Conservation (phyloP, 257 asterid species). For the Nicotiana benthamiana region DNA sequence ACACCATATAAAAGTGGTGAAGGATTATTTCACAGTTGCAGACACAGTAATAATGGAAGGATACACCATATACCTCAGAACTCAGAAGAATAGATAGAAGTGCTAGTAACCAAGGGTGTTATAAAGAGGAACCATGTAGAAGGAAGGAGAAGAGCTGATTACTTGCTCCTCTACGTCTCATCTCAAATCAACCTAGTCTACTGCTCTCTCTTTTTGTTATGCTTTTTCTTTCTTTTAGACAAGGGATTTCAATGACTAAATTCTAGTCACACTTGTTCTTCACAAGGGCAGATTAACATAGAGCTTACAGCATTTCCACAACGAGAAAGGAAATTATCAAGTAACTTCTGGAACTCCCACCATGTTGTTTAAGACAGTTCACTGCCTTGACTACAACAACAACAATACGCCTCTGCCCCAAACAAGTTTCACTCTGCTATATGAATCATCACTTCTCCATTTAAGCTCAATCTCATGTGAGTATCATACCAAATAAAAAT, state of each 20-base stretch:
- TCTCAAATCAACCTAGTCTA: not conserved
- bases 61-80: not conserved
- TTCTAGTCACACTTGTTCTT: not conserved
- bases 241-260: not conserved
- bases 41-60: not conserved
- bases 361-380: no score
- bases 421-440: no score
- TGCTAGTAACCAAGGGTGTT: not conserved
- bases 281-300: not conserved
- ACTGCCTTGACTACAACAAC: no score
- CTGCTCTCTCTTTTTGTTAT: not conserved
- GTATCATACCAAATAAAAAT: no score
- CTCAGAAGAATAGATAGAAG: not conserved
- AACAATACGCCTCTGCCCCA: no score
- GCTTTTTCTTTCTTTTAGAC: not conserved
- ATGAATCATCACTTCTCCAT: no score
- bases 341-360: no score
- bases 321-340: not conserved
- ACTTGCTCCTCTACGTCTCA: not conserved
- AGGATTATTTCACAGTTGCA: not conserved
- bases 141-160: not conserved
- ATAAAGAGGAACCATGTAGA: not conserved
- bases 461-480: no score
- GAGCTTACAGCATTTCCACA: not conserved
- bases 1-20: not conserved